Conservation (phyloP, 108 stramenopile genomes). For the Fragilaria crotonensis region DNA sequence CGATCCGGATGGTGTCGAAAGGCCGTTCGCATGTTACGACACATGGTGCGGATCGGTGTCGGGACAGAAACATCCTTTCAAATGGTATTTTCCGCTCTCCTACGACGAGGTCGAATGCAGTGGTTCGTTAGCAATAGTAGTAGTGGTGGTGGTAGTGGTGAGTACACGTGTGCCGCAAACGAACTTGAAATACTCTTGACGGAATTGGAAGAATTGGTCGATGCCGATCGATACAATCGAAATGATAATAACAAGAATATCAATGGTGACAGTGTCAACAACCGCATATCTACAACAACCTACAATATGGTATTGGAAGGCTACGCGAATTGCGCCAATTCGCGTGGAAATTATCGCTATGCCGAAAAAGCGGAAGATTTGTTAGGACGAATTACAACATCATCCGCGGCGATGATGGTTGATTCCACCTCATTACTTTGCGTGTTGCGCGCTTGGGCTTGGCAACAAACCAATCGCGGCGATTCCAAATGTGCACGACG, state of each 20-base stretch:
- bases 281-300: slow-evolving; percentile 14
- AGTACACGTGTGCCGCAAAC: slow-evolving; percentile 35
- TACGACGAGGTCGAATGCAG: slow-evolving; percentile 27
- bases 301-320: slow-evolving; percentile 37
- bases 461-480: slow-evolving; percentile 37
- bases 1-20: slow-evolving; percentile 38
- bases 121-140: too few relatives aligned
- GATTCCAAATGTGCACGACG: slow-evolving; percentile 22
- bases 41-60: slow-evolving; percentile 29
- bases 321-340: slow-evolving; percentile 36
- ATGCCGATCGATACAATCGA: too few relatives aligned
- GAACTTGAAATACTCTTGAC: slow-evolving; percentile 21
- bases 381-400: slow-evolving; percentile 22
- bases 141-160: neutral
- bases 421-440: slow-evolving; percentile 16
- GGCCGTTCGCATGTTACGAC: slow-evolving; percentile 40
- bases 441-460: slow-evolving; percentile 34
- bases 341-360: slow-evolving; percentile 37
- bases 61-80: slow-evolving; percentile 32
- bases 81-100: slow-evolving; percentile 29
- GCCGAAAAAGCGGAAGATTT: slow-evolving; percentile 33
- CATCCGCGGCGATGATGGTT: slow-evolving; percentile 5
- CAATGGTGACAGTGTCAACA: too few relatives aligned
- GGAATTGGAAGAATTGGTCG: slow-evolving; percentile 17
- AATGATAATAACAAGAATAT: too few relatives aligned